Evolutionary conservation across 2,329 filamentous ascomycete genomes (phyloP).

Genomic region (Amauroascus niger): DNA sequence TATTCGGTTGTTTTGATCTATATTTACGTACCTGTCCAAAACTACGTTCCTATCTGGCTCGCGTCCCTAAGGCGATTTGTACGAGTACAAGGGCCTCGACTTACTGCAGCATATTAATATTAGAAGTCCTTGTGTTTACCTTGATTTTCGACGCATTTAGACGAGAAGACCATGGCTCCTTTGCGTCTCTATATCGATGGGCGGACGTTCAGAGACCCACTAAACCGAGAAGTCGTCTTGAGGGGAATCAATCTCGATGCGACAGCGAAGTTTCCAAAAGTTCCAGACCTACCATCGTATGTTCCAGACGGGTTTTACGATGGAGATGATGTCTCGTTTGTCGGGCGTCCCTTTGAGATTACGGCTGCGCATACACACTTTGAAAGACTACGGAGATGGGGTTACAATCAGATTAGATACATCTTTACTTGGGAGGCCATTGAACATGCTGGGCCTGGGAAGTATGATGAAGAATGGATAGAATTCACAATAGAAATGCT

Average conservation of each 20-base stretch:
- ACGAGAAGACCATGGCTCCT: constrained; percentile 51
- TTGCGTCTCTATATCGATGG: constrained; percentile 77
- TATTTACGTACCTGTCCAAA: neutral
- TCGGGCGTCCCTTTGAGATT: constrained; percentile 70
- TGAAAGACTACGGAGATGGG: constrained; percentile 71
- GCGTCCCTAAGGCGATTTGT: too few relatives aligned
- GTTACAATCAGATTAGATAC: constrained; percentile 94
- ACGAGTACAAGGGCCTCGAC: neutral
- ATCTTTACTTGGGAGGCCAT: constrained; percentile 99
- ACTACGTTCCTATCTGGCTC: too few relatives aligned
- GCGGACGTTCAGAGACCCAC: constrained; percentile 67
- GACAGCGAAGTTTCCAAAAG: constrained; percentile 80
- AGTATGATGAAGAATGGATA: constrained; percentile 91
- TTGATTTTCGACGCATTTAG: neutral
- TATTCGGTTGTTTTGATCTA: neutral
- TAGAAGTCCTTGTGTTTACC: neutral
- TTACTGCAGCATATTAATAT: neutral
- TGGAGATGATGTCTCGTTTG: constrained; percentile 82
- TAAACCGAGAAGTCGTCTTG: constrained; percentile 76
- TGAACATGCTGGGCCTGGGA: constrained; percentile 79
- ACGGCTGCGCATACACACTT: constrained; percentile 82
- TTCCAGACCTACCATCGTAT: constrained; percentile 73
- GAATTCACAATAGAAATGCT: constrained; percentile 79
- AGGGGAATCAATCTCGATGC: constrained; percentile 90
- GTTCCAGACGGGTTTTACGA: constrained; percentile 74